Evolutionary conservation across 1,139 yeast species (phyloP).

Genomic region (Candida labiduridarum): DNA sequence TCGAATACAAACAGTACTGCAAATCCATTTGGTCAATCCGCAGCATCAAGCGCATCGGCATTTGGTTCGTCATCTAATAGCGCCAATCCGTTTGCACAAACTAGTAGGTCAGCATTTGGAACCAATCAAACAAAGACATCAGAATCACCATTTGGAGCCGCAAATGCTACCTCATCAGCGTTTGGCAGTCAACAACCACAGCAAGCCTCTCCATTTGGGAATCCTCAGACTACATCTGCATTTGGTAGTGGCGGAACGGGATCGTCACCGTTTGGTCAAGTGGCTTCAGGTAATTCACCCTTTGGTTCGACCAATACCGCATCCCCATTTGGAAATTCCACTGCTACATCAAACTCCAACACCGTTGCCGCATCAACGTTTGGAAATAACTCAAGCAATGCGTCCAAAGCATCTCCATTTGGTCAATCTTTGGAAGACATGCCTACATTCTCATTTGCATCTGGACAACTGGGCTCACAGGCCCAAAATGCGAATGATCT

Average conservation of each 20-base stretch:
- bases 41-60: slow-evolving; percentile 8
- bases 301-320: slow-evolving; percentile 4
- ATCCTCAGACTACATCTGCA: slow-evolving; percentile 8
- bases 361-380: slow-evolving; percentile 8
- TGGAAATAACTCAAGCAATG: slow-evolving; percentile 6
- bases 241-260: slow-evolving; percentile 2
- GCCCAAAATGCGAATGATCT: not conserved
- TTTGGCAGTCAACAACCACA: slow-evolving; percentile 14
- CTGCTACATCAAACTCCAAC: slow-evolving; percentile 1
- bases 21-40: slow-evolving; percentile 15
- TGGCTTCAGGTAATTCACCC: not conserved
- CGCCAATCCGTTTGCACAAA: slow-evolving; percentile 2
- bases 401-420: not conserved
- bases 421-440: slow-evolving; percentile 4
- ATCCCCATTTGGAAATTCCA: slow-evolving; percentile 10
- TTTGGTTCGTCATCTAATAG: slow-evolving; percentile 10
- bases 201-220: slow-evolving; percentile 15
- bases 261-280: too few relatives aligned
- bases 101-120: slow-evolving; percentile 16
- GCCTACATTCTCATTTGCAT: slow-evolving; percentile 6
- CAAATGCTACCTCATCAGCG: slow-evolving; percentile 6
- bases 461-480: not conserved
- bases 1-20: slow-evolving; percentile 4
- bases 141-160: slow-evolving; percentile 17
- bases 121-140: not conserved